Conservation (phyloP, 257 asterid genomes). For the Verbascum thapsus region DNA sequence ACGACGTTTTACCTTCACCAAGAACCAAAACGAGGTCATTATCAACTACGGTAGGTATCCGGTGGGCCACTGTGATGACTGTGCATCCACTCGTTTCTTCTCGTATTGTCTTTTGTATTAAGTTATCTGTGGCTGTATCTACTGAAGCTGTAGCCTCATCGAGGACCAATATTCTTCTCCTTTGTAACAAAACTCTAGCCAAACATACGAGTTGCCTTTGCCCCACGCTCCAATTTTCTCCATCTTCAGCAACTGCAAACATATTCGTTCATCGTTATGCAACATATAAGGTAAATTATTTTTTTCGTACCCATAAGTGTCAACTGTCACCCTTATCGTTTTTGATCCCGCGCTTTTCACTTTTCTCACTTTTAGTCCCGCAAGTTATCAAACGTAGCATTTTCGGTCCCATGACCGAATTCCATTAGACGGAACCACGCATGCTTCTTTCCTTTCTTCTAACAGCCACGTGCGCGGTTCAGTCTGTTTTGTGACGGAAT, state of each 20-base stretch:
- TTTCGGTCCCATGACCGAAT: no score
- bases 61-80: slow-evolving; percentile 82
- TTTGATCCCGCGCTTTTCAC: no score
- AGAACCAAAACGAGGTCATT: slow-evolving; percentile 79
- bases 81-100: slow-evolving; percentile 72
- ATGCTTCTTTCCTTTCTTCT: no score
- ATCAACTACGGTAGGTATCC: slow-evolving; percentile 84
- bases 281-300: no score
- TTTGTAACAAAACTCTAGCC: slow-evolving; percentile 64
- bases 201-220: slow-evolving; percentile 84
- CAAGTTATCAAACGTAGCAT: no score
- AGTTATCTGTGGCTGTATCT: slow-evolving; percentile 66
- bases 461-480: no score
- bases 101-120: slow-evolving; percentile 72
- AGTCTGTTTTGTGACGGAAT: no score
- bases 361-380: no score
- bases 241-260: slow-evolving; percentile 84
- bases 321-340: no score
- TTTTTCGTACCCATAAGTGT: no score
- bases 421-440: no score
- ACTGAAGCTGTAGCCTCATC: slow-evolving; percentile 91
- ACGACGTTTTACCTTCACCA: slow-evolving; percentile 82
- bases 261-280: not conserved
- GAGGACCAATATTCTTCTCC: slow-evolving; percentile 62
- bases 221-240: slow-evolving; percentile 86